Percentiles rank a stretch among this genome's conserved stretches.
Conservation (phyloP, 2,329 filamentous ascomycete genomes). For the Tolypocladium inflatum region DNA sequence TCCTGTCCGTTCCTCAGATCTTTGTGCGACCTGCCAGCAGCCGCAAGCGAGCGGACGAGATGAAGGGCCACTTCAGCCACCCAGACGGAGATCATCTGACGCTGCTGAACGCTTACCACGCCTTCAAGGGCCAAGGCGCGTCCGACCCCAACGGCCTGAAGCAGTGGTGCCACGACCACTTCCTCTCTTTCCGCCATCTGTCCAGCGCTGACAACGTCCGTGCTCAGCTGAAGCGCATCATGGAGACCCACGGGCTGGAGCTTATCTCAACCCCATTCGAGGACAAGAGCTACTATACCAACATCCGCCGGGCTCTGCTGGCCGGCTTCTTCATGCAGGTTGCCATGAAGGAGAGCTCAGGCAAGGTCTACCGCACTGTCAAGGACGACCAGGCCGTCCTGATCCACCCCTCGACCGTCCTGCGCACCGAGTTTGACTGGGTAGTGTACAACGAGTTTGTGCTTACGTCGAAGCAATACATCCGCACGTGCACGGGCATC, state of each 20-base stretch:
- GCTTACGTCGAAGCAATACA: slow-evolving; percentile 95
- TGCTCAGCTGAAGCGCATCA: slow-evolving; percentile 83
- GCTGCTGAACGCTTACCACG: slow-evolving; percentile 94
- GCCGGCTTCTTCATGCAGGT: slow-evolving; percentile 99
- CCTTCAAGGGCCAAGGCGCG: slow-evolving; percentile 68
- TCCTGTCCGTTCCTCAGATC: slow-evolving; percentile 89
- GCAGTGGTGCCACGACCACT: slow-evolving; percentile 96
- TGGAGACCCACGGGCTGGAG: slow-evolving; percentile 85
- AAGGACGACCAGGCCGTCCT: slow-evolving; percentile 94
- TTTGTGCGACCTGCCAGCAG: slow-evolving; percentile 81
- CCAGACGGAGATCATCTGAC: slow-evolving; percentile 92
- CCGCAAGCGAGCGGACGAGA: slow-evolving; percentile 88
- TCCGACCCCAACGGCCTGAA: slow-evolving; percentile 58
- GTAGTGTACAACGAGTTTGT: slow-evolving; percentile 98
- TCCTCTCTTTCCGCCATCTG: slow-evolving; percentile 79
- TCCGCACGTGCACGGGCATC: slow-evolving; percentile 84
- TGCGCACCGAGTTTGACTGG: slow-evolving; percentile 87
- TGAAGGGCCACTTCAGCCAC: slow-evolving; percentile 91
- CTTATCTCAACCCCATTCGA: slow-evolving; percentile 84
- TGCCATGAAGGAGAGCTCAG: slow-evolving; percentile 80
- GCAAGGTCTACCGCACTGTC: slow-evolving; percentile 89
- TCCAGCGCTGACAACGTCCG: slow-evolving; percentile 93
- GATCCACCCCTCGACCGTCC: slow-evolving; percentile 85
- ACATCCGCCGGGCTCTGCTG: slow-evolving; percentile 86
- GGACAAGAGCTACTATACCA: slow-evolving; percentile 96